Conservation (phyloP, 2,329 filamentous ascomycete species). For the Aspergillus ibericus region DNA sequence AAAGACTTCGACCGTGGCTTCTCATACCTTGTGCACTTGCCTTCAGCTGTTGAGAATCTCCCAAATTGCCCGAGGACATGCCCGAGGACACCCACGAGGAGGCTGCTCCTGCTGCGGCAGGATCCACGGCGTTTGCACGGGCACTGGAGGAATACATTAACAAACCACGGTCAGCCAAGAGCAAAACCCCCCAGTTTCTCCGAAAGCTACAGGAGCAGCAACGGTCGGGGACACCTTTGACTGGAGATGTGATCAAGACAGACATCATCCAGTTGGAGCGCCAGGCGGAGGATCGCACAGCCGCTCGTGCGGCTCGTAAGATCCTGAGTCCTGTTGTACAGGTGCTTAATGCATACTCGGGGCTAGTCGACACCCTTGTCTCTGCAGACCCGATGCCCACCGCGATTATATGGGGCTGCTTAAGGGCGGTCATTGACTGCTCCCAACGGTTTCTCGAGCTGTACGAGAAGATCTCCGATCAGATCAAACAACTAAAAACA, state of each 20-base stretch:
- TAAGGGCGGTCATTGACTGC: background rate
- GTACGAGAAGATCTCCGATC: background rate
- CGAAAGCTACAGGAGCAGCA: background rate
- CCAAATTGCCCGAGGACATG: background rate
- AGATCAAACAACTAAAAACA: background rate
- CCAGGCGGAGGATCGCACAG: background rate
- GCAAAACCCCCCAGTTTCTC: conserved; percentile 1
- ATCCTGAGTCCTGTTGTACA: background rate
- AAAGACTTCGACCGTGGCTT: background rate
- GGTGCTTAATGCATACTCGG: background rate
- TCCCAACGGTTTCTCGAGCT: background rate
- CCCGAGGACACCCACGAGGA: background rate
- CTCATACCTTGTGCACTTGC: background rate
- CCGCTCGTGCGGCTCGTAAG: background rate
- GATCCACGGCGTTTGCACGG: background rate
- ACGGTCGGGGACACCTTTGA: background rate
- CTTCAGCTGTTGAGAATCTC: background rate
- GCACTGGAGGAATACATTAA: conserved; percentile 2
- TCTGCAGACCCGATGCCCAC: background rate
- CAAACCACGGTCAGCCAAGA: background rate
- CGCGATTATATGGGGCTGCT: background rate
- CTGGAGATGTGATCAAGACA: background rate
- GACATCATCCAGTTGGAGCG: background rate
- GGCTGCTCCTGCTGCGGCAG: background rate
- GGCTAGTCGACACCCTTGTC: background rate